Evolutionary conservation across 1,139 yeast genomes (phyloP).

Genomic region (Saccharomyces hybrid): DNA sequence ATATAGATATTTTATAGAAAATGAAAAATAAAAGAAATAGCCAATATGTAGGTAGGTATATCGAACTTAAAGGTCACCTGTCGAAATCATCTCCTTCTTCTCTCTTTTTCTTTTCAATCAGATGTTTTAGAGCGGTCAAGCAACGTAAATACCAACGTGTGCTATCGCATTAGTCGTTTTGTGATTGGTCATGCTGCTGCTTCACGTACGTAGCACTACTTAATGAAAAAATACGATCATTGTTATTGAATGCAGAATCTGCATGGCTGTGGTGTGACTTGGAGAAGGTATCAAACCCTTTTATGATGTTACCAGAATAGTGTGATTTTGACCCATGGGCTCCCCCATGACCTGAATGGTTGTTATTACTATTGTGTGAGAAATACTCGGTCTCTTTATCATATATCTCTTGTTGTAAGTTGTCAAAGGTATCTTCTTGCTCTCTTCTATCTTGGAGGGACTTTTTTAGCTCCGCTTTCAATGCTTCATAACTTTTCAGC

Average conservation of each 20-base stretch:
- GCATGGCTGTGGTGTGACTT: constrained; percentile 43
- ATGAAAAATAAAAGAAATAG: background rate
- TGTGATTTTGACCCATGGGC: constrained; percentile 12
- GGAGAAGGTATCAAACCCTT: constrained; percentile 80
- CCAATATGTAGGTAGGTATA: background rate
- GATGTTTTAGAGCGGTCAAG: background rate
- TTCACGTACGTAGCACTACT: constrained; percentile 70
- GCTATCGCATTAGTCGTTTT: constrained; percentile 10
- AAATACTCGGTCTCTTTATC: constrained; percentile 75
- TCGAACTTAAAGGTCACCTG: background rate
- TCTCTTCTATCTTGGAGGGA: constrained; percentile 58
- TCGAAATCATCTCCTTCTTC: background rate
- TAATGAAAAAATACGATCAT: constrained; percentile 78
- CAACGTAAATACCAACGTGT: background rate
- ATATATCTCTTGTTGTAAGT: constrained; percentile 73
- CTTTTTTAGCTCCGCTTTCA: constrained; percentile 61
- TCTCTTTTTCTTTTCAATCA: background rate
- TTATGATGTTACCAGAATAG: constrained; percentile 70
- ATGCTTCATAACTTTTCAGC: constrained; percentile 54
- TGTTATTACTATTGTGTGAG: constrained; percentile 44
- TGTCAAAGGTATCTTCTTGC: constrained; percentile 53
- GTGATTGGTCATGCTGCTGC: constrained; percentile 41
- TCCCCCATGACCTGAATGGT: background rate
- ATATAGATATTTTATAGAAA: background rate
- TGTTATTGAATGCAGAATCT: constrained; percentile 53